Conservation (phyloP, 2,329 filamentous ascomycete genomes). For the Polychaeton citri region DNA sequence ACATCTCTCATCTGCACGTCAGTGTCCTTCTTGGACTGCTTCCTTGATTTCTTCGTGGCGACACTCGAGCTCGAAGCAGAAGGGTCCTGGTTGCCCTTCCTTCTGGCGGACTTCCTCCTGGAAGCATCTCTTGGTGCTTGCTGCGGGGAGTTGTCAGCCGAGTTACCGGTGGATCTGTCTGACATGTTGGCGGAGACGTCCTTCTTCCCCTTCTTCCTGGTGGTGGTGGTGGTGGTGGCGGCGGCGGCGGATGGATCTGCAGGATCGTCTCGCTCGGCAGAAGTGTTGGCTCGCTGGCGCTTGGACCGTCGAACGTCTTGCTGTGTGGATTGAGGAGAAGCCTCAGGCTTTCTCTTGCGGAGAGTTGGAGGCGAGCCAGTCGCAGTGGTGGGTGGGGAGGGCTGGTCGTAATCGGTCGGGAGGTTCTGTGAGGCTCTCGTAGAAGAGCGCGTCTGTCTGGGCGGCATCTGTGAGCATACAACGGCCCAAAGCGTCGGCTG, state of each 20-base stretch:
- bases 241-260: slow-evolving; percentile 10
- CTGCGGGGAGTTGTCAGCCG: slow-evolving; percentile 46
- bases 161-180: slow-evolving; percentile 50
- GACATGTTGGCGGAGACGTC: slow-evolving; percentile 50
- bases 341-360: slow-evolving; percentile 60
- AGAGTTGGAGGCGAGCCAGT: slow-evolving; percentile 34
- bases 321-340: slow-evolving; percentile 36
- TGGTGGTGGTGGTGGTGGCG: slow-evolving; percentile 27
- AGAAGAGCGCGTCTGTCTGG: slow-evolving; percentile 29
- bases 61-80: slow-evolving; percentile 18
- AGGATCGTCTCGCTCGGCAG: slow-evolving; percentile 25
- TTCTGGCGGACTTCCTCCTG: slow-evolving; percentile 61
- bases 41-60: slow-evolving; percentile 18
- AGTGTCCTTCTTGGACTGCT: slow-evolving; percentile 18
- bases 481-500: too few species aligned
- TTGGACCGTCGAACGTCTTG: slow-evolving; percentile 30
- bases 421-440: slow-evolving; percentile 70
- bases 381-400: slow-evolving; percentile 27
- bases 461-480: slow-evolving; percentile 1
- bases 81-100: slow-evolving; percentile 40
- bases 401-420: slow-evolving; percentile 21
- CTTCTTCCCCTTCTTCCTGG: slow-evolving; percentile 43
- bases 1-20: slow-evolving; percentile 22
- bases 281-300: slow-evolving; percentile 45
- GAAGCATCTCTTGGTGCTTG: slow-evolving; percentile 47